A percentile compares a stretch with the other conserved stretches of the same genome.
These are phyloP conservation scores for Lasiodiplodia theobromae DNA, from an alignment of 2,329 filamentous ascomycete genomes.

Conservation along the genomic window DNA sequence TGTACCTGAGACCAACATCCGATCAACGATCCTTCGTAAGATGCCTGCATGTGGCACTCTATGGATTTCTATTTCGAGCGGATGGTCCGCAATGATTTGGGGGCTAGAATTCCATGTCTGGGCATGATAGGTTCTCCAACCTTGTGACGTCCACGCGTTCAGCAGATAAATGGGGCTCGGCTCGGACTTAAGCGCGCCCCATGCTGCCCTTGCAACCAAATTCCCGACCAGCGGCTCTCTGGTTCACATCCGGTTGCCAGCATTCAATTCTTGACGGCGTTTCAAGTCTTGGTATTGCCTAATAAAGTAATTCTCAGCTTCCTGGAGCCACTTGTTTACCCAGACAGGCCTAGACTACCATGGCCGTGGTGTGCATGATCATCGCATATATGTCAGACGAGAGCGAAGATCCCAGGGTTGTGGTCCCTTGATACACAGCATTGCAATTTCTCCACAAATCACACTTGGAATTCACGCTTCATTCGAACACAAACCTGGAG, in stretches of 20 bases:
- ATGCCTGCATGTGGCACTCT: neutral
- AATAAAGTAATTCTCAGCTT: too few species aligned
- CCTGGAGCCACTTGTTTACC: too few species aligned
- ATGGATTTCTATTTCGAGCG: neutral
- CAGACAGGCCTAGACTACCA: too few species aligned
- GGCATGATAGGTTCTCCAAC: neutral
- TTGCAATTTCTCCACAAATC: too few species aligned
- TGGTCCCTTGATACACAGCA: too few species aligned
- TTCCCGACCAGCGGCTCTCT: neutral
- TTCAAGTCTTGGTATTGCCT: too few species aligned
- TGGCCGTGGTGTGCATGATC: too few species aligned
- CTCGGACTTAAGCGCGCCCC: neutral
- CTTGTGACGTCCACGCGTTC: neutral
- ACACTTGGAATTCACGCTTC: too few species aligned
- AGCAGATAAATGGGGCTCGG: neutral
- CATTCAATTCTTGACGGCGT: too few species aligned
- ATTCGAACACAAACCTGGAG: neutral
- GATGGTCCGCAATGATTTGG: neutral
- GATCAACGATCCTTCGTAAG: neutral
- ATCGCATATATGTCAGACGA: too few species aligned
- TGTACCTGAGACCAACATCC: neutral
- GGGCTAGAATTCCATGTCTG: neutral
- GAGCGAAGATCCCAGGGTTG: too few species aligned
- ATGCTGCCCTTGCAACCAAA: neutral
- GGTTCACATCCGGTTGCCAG: neutral